Conservation (phyloP, 768 basidiomycete species). For the Hydnomerulius pinastri region DNA sequence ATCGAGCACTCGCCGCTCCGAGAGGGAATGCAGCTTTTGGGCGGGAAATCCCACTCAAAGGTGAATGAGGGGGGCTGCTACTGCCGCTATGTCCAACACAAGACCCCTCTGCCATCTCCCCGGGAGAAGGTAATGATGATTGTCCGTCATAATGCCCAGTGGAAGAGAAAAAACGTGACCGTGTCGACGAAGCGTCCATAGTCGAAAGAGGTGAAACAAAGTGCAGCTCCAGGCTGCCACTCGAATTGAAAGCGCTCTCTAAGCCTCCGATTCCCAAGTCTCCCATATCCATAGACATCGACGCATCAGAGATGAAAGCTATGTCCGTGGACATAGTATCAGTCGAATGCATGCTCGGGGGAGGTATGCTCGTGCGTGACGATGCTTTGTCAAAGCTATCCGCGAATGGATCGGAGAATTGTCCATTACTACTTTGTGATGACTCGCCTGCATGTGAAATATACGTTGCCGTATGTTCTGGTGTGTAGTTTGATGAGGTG, state of each 20-base stretch:
- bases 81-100: constrained; percentile 2
- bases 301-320: neutral
- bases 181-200: neutral
- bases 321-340: constrained; percentile 13
- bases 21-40: constrained; percentile 8
- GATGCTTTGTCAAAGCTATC: constrained; percentile 8
- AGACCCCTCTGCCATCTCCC: neutral
- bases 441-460: constrained; percentile 9
- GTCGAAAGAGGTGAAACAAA: constrained; percentile 12
- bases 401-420: constrained; percentile 19
- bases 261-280: neutral
- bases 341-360: constrained; percentile 1
- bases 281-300: neutral
- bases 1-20: constrained; percentile 7
- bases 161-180: constrained; percentile 9
- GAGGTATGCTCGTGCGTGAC: constrained; percentile 11
- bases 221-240: constrained; percentile 22
- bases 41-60: neutral
- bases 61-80: neutral
- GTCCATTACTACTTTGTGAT: constrained; percentile 8
- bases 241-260: constrained; percentile 1
- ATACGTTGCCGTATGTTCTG: neutral
- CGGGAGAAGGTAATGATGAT: neutral
- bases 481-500: neutral
- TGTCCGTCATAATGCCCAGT: constrained; percentile 20